Evolutionary conservation across 352 stramenopile species (phyloP).

Genomic region (Phytophthora vignae): DNA sequence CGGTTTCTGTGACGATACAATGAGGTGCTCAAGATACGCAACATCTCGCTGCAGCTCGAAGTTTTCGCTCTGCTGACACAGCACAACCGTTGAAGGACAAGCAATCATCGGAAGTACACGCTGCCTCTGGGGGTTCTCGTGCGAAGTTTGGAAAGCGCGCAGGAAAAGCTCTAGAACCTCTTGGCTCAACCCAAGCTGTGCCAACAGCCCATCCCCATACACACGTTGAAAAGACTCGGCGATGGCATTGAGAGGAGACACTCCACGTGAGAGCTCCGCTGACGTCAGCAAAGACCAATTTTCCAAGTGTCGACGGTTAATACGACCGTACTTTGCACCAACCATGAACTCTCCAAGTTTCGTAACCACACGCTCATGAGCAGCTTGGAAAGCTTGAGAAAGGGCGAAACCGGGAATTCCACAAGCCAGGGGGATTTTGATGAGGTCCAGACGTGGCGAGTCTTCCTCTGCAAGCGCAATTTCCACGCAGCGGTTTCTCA

Average conservation of each 20-base stretch:
- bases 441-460: slow-evolving; percentile 66
- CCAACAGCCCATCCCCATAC: slow-evolving; percentile 61
- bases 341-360: slow-evolving; percentile 37
- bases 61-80: slow-evolving; percentile 67
- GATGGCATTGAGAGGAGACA: slow-evolving; percentile 54
- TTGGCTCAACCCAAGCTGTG: slow-evolving; percentile 53
- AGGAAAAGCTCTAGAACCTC: slow-evolving; percentile 46
- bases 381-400: slow-evolving; percentile 63
- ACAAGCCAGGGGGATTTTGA: slow-evolving; percentile 62
- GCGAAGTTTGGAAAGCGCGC: slow-evolving; percentile 39
- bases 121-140: slow-evolving; percentile 33
- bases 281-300: slow-evolving; percentile 79
- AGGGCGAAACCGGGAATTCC: slow-evolving; percentile 77
- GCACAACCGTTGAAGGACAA: slow-evolving; percentile 53
- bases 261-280: slow-evolving; percentile 68
- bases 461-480: slow-evolving; percentile 81
- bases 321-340: slow-evolving; percentile 41
- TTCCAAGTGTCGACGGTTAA: slow-evolving; percentile 78
- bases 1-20: slow-evolving; percentile 36
- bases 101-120: slow-evolving; percentile 45
- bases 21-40: slow-evolving; percentile 68
- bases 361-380: slow-evolving; percentile 60
- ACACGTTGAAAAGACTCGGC: slow-evolving; percentile 67
- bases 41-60: slow-evolving; percentile 68
- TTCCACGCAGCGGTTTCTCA: slow-evolving; percentile 99